Percentiles rank a stretch among this genome's conserved stretches.
These are phyloP conservation scores for Aspergillus floridensis DNA, from an alignment of 2,329 filamentous ascomycete species.

Conservation along the genomic window DNA sequence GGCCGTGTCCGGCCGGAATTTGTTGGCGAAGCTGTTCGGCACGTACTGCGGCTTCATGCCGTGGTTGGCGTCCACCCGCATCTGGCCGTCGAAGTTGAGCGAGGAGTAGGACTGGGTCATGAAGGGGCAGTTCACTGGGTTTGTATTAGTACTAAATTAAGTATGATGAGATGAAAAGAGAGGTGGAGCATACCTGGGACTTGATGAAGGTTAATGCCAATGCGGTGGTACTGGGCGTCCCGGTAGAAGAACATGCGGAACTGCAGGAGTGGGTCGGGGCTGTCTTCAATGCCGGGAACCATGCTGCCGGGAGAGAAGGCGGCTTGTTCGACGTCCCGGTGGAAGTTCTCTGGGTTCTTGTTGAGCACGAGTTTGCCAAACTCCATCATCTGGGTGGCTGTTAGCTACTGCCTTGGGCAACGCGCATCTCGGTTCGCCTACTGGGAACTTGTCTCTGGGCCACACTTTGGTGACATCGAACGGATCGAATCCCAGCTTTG, in stretches of 20 bases:
- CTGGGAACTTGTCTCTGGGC: constrained; percentile 49
- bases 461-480: constrained; percentile 57
- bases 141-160: too few species aligned
- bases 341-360: constrained; percentile 55
- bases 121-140: constrained; percentile 43
- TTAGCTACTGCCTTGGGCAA: not conserved
- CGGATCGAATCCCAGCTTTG: constrained; percentile 52
- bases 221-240: constrained; percentile 53
- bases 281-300: constrained; percentile 52
- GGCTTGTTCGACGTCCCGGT: constrained; percentile 52
- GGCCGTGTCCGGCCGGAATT: constrained; percentile 52
- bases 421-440: not conserved
- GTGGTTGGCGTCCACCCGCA: constrained; percentile 50
- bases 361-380: constrained; percentile 53
- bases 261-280: constrained; percentile 49
- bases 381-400: constrained; percentile 35
- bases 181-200: constrained; percentile 33
- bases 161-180: not conserved
- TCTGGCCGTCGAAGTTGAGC: constrained; percentile 51
- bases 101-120: constrained; percentile 48
- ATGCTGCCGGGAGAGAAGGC: constrained; percentile 53
- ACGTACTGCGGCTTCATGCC: constrained; percentile 51
- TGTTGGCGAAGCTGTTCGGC: constrained; percentile 53
- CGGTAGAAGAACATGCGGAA: constrained; percentile 52
- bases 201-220: constrained; percentile 54